These are phyloP conservation scores for Candida nemodendra DNA, from an alignment of 805 yeast species.

Conservation along the genomic window DNA sequence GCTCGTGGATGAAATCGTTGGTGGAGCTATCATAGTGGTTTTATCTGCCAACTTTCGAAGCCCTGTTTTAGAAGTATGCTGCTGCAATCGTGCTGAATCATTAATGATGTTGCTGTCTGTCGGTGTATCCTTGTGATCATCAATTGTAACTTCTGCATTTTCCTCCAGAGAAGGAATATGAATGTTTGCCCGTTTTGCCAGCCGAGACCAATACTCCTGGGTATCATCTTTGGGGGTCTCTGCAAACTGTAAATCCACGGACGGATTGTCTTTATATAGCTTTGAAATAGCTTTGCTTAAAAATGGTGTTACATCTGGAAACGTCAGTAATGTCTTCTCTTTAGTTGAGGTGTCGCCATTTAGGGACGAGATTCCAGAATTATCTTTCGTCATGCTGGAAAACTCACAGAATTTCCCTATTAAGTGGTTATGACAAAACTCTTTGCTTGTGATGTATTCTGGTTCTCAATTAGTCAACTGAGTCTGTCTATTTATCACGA, in stretches of 20 bases:
- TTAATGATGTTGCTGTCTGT: neutral
- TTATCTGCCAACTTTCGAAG: too few species aligned
- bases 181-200: constrained; percentile 33
- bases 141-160: neutral
- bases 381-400: neutral
- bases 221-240: constrained; percentile 14
- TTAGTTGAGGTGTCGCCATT: neutral
- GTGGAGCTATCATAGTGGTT: neutral
- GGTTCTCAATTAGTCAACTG: too few species aligned
- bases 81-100: neutral
- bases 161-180: constrained; percentile 7
- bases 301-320: constrained; percentile 21
- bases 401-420: too few species aligned
- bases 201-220: constrained; percentile 26
- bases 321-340: constrained; percentile 13
- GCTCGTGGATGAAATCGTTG: neutral
- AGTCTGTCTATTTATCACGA: too few species aligned
- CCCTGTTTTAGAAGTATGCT: neutral
- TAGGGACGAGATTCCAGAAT: neutral
- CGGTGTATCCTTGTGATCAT: neutral
- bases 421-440: too few species aligned
- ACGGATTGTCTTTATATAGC: constrained; percentile 19
- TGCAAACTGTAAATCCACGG: constrained; percentile 13
- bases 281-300: constrained; percentile 23
- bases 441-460: too few species aligned